phyloP scores from a whole-genome alignment of 1,284 basidiomycete genomes.

The Sanghuangporus baumii region DNA sequence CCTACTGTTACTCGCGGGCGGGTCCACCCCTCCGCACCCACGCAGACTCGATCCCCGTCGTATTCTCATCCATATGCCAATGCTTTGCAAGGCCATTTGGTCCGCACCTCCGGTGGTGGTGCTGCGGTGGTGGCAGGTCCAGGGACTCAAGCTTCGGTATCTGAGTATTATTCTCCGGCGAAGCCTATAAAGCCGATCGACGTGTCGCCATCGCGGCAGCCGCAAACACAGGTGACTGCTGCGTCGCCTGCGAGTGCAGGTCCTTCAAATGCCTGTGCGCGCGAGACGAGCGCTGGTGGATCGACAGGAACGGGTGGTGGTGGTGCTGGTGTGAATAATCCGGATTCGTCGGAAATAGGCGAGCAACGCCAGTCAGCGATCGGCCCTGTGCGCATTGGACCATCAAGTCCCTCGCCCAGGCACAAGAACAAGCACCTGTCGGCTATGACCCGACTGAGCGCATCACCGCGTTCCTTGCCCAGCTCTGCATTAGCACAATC shows the following conservation, averaged over 20 bases:
- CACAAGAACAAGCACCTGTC: not conserved
- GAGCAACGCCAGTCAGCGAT: not conserved
- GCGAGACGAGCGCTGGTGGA: not conserved
- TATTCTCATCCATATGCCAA: constrained; percentile 11
- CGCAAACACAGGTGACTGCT: not conserved
- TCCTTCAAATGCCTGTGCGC: not conserved
- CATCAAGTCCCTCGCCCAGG: not conserved
- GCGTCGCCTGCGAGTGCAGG: not conserved
- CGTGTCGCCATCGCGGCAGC: not conserved
- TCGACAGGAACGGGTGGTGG: not conserved
- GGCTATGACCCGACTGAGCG: not conserved
- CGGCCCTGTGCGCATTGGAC: not conserved
- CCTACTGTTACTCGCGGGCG: not conserved
- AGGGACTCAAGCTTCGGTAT: not conserved
- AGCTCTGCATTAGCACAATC: not conserved
- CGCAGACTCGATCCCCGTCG: constrained; percentile 1
- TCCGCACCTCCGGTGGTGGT: not conserved
- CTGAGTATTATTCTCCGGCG: constrained; percentile 3
- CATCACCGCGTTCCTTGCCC: not conserved
- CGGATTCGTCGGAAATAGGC: not conserved
- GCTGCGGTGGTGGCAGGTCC: not conserved
- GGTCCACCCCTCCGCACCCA: not conserved
- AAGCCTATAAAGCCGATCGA: not conserved
- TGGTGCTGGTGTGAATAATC: not conserved
- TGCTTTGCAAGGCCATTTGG: not conserved